Conservation (phyloP, 306 rosid genomes). For the Cucurbita maxima region DNA sequence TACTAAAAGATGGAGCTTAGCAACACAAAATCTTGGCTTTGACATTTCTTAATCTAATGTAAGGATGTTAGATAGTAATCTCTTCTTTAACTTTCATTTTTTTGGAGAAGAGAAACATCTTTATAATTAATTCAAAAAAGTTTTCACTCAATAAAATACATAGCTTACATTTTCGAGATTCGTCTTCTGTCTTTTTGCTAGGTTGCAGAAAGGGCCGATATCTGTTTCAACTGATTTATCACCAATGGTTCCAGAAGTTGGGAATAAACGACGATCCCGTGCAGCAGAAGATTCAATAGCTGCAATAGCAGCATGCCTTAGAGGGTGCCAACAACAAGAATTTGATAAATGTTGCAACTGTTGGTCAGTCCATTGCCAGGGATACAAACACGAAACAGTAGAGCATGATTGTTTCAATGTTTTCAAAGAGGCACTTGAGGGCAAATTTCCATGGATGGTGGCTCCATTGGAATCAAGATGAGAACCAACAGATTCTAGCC, state of each 20-base stretch:
- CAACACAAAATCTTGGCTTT: background rate
- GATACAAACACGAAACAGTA: conserved; percentile 40
- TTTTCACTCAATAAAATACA: background rate
- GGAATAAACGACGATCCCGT: conserved; percentile 54
- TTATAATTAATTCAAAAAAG: background rate
- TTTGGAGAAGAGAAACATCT: background rate
- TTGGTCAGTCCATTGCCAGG: conserved; percentile 61
- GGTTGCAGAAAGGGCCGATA: conserved; percentile 15
- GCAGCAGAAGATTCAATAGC: conserved; percentile 84
- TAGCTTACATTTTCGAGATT: conserved; percentile 28
- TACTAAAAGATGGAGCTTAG: background rate
- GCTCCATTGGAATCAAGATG: conserved; percentile 15
- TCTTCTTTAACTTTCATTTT: too few relatives aligned
- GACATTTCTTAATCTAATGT: background rate
- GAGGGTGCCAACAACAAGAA: conserved; percentile 50
- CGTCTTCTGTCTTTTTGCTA: conserved; percentile 53
- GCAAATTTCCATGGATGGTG: conserved; percentile 13
- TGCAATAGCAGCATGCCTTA: conserved; percentile 70
- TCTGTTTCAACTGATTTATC: conserved; percentile 25
- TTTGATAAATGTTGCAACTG: conserved; percentile 12
- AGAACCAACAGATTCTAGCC: conserved; percentile 14
- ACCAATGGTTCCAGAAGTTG: conserved; percentile 17
- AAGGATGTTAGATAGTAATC: too few relatives aligned
- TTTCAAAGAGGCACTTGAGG: background rate
- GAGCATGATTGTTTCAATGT: conserved; percentile 1